Conservation (phyloP, 192 early-diverging fungal species). For the Rhizophagus sp. region DNA sequence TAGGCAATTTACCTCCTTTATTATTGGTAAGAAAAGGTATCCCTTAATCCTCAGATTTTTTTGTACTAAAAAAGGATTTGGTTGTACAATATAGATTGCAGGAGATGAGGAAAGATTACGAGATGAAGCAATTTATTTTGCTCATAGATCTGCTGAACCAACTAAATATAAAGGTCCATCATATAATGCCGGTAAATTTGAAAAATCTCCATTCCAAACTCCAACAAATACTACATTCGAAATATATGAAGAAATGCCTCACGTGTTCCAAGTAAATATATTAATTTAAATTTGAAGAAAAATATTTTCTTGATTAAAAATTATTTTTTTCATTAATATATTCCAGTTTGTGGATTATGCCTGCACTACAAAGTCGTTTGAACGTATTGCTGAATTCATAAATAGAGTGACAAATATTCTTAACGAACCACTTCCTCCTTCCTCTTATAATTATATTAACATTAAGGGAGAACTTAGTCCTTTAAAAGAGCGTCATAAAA, state of each 20-base stretch:
- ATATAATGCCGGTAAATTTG: neutral
- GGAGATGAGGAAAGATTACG: slow-evolving; percentile 50
- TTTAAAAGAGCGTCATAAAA: too few relatives aligned
- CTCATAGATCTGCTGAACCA: slow-evolving; percentile 21
- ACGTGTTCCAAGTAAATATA: slow-evolving; percentile 43
- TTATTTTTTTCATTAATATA: neutral
- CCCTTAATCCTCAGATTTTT: neutral
- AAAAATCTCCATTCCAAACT: slow-evolving; percentile 14
- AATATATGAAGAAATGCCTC: slow-evolving; percentile 52
- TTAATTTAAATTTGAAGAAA: too few relatives aligned
- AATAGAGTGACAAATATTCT: neutral
- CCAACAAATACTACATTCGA: slow-evolving; percentile 41
- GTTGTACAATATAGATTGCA: slow-evolving; percentile 32
- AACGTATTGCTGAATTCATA: neutral
- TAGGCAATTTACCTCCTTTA: slow-evolving; percentile 44
- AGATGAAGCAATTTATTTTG: slow-evolving; percentile 51
- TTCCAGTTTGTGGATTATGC: neutral
- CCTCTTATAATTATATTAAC: too few relatives aligned
- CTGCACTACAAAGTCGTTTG: neutral
- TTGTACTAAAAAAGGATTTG: neutral
- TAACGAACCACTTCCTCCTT: too few relatives aligned
- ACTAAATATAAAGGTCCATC: neutral
- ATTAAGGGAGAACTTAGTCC: too few relatives aligned
- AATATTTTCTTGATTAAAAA: too few relatives aligned
- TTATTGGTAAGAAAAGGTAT: slow-evolving; percentile 40